Evolutionary conservation across 2,329 filamentous ascomycete species (phyloP).

Genomic region (Akanthomyces dipterigenus): DNA sequence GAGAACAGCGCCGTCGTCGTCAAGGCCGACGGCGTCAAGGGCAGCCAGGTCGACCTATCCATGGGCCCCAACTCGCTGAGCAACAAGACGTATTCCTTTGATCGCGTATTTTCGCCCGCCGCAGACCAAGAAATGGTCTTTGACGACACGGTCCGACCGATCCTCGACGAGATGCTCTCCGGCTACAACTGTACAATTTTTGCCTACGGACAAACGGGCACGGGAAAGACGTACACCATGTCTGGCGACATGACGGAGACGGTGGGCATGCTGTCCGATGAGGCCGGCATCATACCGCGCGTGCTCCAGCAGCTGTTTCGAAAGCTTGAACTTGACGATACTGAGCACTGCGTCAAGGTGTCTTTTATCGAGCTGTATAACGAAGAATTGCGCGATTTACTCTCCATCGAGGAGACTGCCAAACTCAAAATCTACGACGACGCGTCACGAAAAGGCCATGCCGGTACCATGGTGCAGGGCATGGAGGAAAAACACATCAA

Average conservation of each 20-base stretch:
- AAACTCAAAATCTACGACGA: conserved; percentile 98
- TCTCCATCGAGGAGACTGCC: conserved; percentile 70
- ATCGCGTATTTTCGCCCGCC: conserved; percentile 92
- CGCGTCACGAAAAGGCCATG: conserved; percentile 75
- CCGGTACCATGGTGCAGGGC: conserved; percentile 83
- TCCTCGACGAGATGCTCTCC: conserved; percentile 89
- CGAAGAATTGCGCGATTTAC: conserved; percentile 86
- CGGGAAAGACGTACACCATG: conserved; percentile 99
- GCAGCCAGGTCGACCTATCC: conserved; percentile 73
- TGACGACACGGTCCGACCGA: conserved; percentile 89
- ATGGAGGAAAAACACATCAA: conserved; percentile 97
- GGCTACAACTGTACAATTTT: conserved; percentile 99
- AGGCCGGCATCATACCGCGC: conserved; percentile 90
- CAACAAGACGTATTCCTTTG: conserved; percentile 95
- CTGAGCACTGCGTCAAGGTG: conserved; percentile 87
- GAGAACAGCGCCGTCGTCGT: conserved; percentile 96
- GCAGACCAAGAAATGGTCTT: conserved; percentile 92
- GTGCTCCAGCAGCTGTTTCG: conserved; percentile 81
- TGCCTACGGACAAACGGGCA: conserved; percentile 95
- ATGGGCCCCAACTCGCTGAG: conserved; percentile 90
- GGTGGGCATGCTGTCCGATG: conserved; percentile 78
- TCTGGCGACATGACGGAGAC: conserved; percentile 92
- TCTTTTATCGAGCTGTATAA: conserved; percentile 99
- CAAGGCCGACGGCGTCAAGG: conserved; percentile 79
- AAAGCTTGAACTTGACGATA: conserved; percentile 70